A percentile compares a stretch with the other conserved stretches of the same genome.
These are phyloP conservation scores for Colletotrichum sp. DNA, from an alignment of 2,329 filamentous ascomycete genomes.

Conservation along the genomic window DNA sequence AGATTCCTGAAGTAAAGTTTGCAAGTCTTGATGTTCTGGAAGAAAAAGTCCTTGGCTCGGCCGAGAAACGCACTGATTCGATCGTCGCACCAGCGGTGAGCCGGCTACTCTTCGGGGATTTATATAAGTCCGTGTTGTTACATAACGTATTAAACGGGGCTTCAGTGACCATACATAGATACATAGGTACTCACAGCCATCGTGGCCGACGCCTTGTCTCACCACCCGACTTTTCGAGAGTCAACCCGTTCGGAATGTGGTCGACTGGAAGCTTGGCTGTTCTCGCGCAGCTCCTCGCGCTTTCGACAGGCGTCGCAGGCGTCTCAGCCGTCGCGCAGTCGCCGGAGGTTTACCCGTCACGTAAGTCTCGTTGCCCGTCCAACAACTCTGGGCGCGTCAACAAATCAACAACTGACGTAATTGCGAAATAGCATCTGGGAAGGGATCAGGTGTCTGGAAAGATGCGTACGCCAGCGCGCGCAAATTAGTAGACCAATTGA, in stretches of 20 bases:
- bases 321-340: background rate
- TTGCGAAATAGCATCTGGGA: background rate
- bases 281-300: background rate
- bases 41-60: background rate
- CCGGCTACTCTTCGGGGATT: background rate
- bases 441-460: slow-evolving; percentile 47
- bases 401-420: background rate
- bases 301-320: background rate
- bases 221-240: background rate
- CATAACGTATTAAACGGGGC: background rate
- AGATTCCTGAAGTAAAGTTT: background rate
- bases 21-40: background rate
- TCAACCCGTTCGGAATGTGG: background rate
- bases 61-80: background rate
- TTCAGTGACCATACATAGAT: background rate
- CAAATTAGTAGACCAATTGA: slow-evolving; percentile 64
- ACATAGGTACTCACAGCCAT: background rate
- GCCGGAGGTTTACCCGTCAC: background rate
- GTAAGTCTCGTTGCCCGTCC: slow-evolving; percentile 1
- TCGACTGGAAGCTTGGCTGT: background rate
- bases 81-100: background rate
- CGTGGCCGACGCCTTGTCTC: background rate
- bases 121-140: background rate
- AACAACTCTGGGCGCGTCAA: background rate
- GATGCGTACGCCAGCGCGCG: slow-evolving; percentile 64